Evolutionary conservation across 176 grass and related monocot genomes (phyloP).

Genomic region (Carex cristatella): DNA sequence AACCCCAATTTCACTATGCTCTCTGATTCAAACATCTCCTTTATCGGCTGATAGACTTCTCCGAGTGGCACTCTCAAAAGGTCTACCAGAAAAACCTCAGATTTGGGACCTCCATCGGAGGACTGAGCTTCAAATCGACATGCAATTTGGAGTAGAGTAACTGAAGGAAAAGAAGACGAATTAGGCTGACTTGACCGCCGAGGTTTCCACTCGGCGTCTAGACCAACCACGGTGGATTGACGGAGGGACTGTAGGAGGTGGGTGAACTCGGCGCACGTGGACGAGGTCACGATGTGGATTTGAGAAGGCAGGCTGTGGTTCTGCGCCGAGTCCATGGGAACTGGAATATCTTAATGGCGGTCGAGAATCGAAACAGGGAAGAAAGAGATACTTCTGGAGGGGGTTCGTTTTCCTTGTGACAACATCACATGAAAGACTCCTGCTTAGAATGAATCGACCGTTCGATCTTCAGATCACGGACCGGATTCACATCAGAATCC

Average conservation of each 20-base stretch:
- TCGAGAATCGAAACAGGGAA: neutral
- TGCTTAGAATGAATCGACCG: too few species aligned
- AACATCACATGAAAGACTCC: too few species aligned
- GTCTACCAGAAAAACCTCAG: conserved; percentile 72
- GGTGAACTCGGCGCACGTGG: conserved; percentile 29
- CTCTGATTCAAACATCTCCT: conserved; percentile 60
- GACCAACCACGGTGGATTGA: conserved; percentile 38
- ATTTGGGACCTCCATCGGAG: neutral
- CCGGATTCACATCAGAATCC: too few species aligned
- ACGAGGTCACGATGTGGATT: conserved; percentile 21
- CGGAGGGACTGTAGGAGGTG: conserved; percentile 42
- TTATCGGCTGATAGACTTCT: conserved; percentile 51
- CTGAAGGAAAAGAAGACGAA: conserved; percentile 41
- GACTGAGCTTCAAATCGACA: conserved; percentile 24
- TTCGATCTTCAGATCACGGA: too few species aligned
- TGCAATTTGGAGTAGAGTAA: conserved; percentile 71
- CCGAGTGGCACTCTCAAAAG: conserved; percentile 55
- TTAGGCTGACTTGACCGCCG: conserved; percentile 21
- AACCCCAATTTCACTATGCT: conserved; percentile 71
- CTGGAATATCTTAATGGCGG: neutral
- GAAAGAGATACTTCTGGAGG: neutral
- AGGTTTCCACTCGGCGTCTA: conserved; percentile 97
- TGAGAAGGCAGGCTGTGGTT: neutral
- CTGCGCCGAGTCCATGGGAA: conserved; percentile 19
- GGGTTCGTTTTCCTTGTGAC: too few species aligned